phyloP scores from a whole-genome alignment of 2,329 filamentous ascomycete genomes.

The Botrytis elliptica region DNA sequence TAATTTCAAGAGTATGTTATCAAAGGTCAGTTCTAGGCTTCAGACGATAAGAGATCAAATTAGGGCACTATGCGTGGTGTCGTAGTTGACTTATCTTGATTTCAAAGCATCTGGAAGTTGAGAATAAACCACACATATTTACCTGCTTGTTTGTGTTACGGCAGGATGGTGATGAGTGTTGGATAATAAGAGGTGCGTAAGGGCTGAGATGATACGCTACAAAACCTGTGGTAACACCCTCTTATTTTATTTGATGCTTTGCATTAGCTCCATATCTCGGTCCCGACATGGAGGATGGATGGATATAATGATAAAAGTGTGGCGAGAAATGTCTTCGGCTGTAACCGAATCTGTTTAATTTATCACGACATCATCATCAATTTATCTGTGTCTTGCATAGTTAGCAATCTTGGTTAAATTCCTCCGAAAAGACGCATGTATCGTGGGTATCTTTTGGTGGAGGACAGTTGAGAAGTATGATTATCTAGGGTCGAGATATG shows the following conservation, averaged over 20 bases:
- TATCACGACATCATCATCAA: background rate
- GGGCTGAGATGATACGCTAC: background rate
- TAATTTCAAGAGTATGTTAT: background rate
- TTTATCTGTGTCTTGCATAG: conserved; percentile 9
- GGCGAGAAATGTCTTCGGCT: background rate
- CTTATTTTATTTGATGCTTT: conserved; percentile 1
- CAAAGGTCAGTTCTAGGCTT: background rate
- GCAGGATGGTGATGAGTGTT: background rate
- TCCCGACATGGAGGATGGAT: background rate
- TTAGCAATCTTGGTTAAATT: conserved; percentile 19
- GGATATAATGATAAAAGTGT: background rate
- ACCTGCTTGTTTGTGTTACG: background rate
- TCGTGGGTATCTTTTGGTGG: conserved; percentile 4
- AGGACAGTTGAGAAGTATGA: background rate
- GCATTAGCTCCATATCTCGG: conserved; percentile 9
- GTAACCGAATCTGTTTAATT: background rate
- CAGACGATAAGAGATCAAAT: background rate
- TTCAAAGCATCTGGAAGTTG: conserved; percentile 9
- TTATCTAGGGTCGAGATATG: conserved; percentile 14
- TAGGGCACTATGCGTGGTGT: background rate
- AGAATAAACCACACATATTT: background rate
- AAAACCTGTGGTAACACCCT: background rate
- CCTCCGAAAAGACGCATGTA: conserved; percentile 12
- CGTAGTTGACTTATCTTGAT: background rate
- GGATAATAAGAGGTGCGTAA: background rate